These are phyloP conservation scores for Jatropha podagrica DNA, from an alignment of 441 rosid species.

Conservation along the genomic window DNA sequence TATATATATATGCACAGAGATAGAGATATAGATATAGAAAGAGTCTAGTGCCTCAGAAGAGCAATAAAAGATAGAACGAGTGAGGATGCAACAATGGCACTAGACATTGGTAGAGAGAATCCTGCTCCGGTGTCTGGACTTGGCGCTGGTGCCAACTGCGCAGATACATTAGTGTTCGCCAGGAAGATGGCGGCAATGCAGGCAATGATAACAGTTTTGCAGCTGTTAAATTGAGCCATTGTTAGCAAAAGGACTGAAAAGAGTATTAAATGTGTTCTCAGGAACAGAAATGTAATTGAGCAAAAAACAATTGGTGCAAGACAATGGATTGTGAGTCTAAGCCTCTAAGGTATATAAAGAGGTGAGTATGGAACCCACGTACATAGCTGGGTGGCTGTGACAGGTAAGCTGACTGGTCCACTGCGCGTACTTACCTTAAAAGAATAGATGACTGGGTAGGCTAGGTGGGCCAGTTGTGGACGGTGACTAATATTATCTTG, in stretches of 20 bases:
- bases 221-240: conserved; percentile 32
- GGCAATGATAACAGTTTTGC: conserved; percentile 20
- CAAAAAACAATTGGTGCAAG: neutral
- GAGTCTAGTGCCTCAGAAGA: conserved; percentile 20
- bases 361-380: neutral
- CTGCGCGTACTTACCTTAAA: neutral
- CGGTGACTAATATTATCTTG: neutral
- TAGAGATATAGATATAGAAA: neutral
- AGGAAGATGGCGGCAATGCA: conserved; percentile 25
- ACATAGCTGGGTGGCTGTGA: neutral
- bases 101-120: conserved; percentile 24
- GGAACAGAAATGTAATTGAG: neutral
- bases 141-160: conserved; percentile 26
- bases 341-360: neutral
- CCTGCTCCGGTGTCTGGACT: conserved; percentile 35
- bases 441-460: neutral
- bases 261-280: neutral
- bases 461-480: neutral
- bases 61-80: conserved; percentile 24
- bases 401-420: neutral
- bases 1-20: neutral
- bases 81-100: conserved; percentile 16
- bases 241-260: neutral
- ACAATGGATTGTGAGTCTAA: neutral
- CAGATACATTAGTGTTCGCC: conserved; percentile 26